phyloP scores from a whole-genome alignment of 768 basidiomycete species.

The Tubosaeta sp. region DNA sequence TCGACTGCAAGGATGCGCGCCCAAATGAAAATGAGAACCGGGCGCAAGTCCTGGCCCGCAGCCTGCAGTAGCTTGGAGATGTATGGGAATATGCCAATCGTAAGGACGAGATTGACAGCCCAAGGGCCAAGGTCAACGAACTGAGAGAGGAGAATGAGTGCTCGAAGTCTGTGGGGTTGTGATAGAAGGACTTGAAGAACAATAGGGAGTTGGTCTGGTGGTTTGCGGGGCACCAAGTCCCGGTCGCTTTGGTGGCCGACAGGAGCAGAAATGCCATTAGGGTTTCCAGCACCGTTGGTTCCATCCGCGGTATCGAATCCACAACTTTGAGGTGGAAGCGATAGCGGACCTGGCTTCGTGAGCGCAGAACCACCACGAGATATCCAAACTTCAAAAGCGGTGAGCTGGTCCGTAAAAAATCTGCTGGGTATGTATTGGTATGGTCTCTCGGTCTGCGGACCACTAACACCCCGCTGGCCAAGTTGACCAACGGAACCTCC shows the following conservation, averaged over 20 bases:
- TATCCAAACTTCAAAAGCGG: conserved; percentile 98
- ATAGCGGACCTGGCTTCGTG: conserved; percentile 70
- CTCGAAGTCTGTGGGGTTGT: conserved; percentile 91
- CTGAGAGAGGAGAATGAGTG: conserved; percentile 91
- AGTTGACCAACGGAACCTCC: conserved; percentile 17
- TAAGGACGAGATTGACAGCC: conserved; percentile 94
- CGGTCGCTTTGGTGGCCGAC: conserved; percentile 20
- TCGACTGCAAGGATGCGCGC: conserved; percentile 97
- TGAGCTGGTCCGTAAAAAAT: conserved; percentile 95
- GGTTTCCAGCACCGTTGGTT: conserved; percentile 16
- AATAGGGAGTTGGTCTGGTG: conserved; percentile 96
- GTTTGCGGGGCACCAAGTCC: conserved; percentile 76
- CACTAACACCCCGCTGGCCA: conserved; percentile 16
- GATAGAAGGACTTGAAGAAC: conserved; percentile 96
- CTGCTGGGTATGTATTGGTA: conserved; percentile 79
- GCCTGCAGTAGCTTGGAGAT: conserved; percentile 95
- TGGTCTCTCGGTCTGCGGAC: conserved; percentile 38
- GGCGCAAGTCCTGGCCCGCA: conserved; percentile 90
- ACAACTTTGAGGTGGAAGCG: conserved; percentile 52
- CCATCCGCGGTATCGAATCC: conserved; percentile 24
- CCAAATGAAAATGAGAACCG: conserved; percentile 99
- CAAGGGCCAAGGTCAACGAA: conserved; percentile 98
- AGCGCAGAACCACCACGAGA: conserved; percentile 86
- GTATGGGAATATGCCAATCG: conserved; percentile 98
- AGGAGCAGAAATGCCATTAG: conserved; percentile 6